Conservation (phyloP, 176 grass and related monocot genomes). For the Oryza coarctata region DNA sequence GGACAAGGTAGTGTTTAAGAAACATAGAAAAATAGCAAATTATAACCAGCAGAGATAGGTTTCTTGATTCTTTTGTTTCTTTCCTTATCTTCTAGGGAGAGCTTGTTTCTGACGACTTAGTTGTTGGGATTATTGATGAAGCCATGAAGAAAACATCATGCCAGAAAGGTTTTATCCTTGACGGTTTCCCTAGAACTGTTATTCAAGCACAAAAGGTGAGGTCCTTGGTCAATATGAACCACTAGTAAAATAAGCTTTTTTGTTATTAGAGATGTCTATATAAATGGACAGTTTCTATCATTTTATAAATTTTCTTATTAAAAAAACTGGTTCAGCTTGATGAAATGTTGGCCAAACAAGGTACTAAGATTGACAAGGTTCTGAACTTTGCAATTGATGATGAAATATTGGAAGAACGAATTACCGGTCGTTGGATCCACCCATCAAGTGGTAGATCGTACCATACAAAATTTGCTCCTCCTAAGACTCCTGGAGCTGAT, state of each 20-base stretch:
- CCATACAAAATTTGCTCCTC: conserved; percentile 92
- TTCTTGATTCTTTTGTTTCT: conserved; percentile 23
- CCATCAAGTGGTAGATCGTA: conserved; percentile 82
- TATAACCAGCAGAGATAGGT: conserved; percentile 9
- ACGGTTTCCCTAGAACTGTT: conserved; percentile 93
- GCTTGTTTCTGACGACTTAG: conserved; percentile 91
- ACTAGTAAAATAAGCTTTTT: neutral
- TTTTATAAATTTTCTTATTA: neutral
- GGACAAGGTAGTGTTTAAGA: conserved; percentile 62
- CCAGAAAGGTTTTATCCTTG: conserved; percentile 98
- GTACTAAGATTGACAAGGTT: conserved; percentile 82
- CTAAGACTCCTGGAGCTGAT: conserved; percentile 73
- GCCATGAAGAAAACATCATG: conserved; percentile 96
- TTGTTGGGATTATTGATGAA: conserved; percentile 98
- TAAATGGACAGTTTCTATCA: neutral
- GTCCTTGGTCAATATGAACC: neutral
- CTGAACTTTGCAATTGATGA: conserved; percentile 95
- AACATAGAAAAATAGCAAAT: neutral
- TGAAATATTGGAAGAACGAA: conserved; percentile 86
- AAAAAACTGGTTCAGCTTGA: conserved; percentile 59
- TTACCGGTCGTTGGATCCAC: conserved; percentile 98
- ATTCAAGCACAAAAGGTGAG: conserved; percentile 87
- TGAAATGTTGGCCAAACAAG: conserved; percentile 85
- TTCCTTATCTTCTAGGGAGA: conserved; percentile 65
- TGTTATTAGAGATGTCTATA: neutral